phyloP scores from a whole-genome alignment of 176 grass and related monocot genomes.

The Melocanna baccifera region DNA sequence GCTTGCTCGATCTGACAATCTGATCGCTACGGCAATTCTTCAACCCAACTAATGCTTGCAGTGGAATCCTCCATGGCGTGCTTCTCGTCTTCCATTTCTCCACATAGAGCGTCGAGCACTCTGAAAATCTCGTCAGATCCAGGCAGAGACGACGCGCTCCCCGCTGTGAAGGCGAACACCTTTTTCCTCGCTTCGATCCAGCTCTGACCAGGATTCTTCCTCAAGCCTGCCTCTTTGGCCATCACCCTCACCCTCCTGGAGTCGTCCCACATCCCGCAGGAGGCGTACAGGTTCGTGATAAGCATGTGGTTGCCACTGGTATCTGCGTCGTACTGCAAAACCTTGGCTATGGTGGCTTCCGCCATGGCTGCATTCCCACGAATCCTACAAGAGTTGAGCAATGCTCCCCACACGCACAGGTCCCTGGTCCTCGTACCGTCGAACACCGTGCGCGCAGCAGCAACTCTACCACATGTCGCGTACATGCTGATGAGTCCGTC shows the following conservation, averaged over 20 bases:
- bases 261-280: slow-evolving; percentile 55
- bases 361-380: slow-evolving; percentile 34
- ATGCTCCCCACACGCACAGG: slow-evolving; percentile 53
- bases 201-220: slow-evolving; percentile 64
- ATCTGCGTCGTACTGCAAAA: slow-evolving; percentile 22
- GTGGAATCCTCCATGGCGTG: not conserved
- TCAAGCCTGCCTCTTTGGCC: slow-evolving; percentile 50
- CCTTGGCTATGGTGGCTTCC: slow-evolving; percentile 28
- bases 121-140: slow-evolving; percentile 17
- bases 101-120: slow-evolving; percentile 31
- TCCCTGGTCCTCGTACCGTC: slow-evolving; percentile 39
- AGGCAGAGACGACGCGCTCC: not conserved
- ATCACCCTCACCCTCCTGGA: slow-evolving; percentile 54
- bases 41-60: not conserved
- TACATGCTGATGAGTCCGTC: slow-evolving; percentile 59
- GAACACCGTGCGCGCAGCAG: slow-evolving; percentile 28
- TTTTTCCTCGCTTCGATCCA: slow-evolving; percentile 55
- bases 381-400: slow-evolving; percentile 63
- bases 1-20: not conserved
- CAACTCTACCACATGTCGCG: slow-evolving; percentile 40
- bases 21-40: not conserved
- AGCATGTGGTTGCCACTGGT: slow-evolving; percentile 50
- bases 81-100: slow-evolving; percentile 33
- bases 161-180: slow-evolving; percentile 34
- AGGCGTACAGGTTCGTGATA: slow-evolving; percentile 59